Evolutionary conservation across 148 eudicot genomes (phyloP), one percentile per base, ranked within the genome.

Genomic region (Dysphania ambrosioides): DNA sequence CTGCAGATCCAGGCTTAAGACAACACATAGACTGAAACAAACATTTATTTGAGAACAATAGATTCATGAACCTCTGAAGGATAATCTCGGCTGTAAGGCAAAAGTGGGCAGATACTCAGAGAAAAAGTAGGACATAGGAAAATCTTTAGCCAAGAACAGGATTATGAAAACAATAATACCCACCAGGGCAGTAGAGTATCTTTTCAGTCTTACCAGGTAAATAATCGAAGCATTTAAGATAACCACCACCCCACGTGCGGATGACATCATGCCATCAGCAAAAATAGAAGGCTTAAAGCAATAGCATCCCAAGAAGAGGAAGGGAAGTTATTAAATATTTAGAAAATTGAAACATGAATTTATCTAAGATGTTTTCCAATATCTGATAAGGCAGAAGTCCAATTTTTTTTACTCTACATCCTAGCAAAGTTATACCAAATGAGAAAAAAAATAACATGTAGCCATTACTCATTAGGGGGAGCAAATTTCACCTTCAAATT

Each of bases 1-100:
- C 66, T 24, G 41, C 57, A 70, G 30, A 78, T 62, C 65, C 41
- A 78, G 58, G 62, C 75, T 58, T 36, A 65, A 60, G 47, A 56
- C 58, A 63, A 68, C 41, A 61, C 59, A 61, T 68, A 5, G 31
- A 32, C 70, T 23, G 5, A 27, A 62, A 27, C 30, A 49, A 18
- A 11, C 44, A 57, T 31, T 5, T 63, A 10, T 66, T n/a, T n/a
- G n/a, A 29, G 12, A 67, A 4, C 26, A 73, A 36, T 47, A 75
- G 7, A 8, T 51, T 56, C n/a, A 42, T 35, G 57, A 21, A 13
- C 59, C 29, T n/a, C n/a, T n/a, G n/a, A n/a, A n/a, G n/a, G n/a
- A n/a, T n/a, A 29, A 27, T 23, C 31, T 55, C 12, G 19, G 34
- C 38, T 68, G 10, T 61, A 11, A 7, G n/a, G 26, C 64, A 71